phyloP scores from a whole-genome alignment of 2,329 filamentous ascomycete species.

The Colletotrichum sp. region DNA sequence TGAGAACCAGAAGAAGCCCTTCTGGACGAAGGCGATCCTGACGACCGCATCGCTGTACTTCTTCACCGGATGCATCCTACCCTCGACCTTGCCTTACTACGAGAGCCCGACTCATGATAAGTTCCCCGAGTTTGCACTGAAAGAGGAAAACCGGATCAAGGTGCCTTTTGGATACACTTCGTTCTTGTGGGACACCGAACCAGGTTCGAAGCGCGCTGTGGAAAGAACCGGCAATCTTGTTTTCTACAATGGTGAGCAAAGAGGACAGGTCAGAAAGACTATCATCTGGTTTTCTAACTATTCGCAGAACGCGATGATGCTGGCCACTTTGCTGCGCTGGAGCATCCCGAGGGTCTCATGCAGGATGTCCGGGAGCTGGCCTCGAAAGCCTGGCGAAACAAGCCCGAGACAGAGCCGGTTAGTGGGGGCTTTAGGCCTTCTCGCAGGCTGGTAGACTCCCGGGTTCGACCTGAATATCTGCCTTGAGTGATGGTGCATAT shows the following conservation, averaged over 20 bases:
- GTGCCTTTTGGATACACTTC: conserved; percentile 23
- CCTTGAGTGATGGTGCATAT: neutral
- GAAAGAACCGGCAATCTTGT: conserved; percentile 22
- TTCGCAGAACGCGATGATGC: conserved; percentile 21
- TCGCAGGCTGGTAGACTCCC: neutral
- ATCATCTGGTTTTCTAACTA: neutral
- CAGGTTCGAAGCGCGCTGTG: conserved; percentile 16
- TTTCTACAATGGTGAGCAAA: conserved; percentile 20
- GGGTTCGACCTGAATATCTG: neutral
- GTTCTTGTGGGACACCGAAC: conserved; percentile 19
- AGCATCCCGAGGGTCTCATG: conserved; percentile 7
- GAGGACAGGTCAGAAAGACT: neutral
- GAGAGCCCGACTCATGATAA: conserved; percentile 21
- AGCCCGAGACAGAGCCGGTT: neutral
- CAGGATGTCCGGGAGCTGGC: conserved; percentile 8
- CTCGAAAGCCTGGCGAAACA: neutral
- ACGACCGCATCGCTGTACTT: conserved; percentile 27
- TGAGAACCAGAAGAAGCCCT: conserved; percentile 18
- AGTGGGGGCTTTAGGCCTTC: neutral
- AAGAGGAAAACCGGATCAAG: conserved; percentile 22
- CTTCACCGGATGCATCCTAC: conserved; percentile 27
- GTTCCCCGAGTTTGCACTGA: conserved; percentile 13
- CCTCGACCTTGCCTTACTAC: conserved; percentile 22
- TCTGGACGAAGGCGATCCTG: conserved; percentile 20
- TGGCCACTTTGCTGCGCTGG: conserved; percentile 25